Evolutionary conservation across 352 stramenopile genomes (phyloP).

Genomic region (Phytophthora tentaculata): DNA sequence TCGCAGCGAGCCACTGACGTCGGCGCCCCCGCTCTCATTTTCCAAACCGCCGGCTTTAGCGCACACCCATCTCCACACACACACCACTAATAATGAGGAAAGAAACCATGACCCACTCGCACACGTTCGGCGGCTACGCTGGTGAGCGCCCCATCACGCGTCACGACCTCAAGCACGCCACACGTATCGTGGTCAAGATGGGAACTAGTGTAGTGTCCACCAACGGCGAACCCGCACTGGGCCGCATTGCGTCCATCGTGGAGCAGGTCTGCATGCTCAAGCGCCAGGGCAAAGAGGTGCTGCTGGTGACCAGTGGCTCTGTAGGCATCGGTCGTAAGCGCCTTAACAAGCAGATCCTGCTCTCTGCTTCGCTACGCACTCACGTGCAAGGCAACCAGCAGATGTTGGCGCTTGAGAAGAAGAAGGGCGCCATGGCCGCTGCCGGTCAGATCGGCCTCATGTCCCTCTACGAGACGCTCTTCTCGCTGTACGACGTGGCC

Average conservation of each 20-base stretch:
- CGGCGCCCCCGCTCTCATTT: constrained; percentile 26
- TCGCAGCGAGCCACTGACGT: constrained; percentile 23
- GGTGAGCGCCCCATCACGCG: constrained; percentile 62
- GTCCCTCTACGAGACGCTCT: constrained; percentile 97
- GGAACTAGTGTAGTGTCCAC: constrained; percentile 96
- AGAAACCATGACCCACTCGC: constrained; percentile 59
- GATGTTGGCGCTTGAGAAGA: constrained; percentile 91
- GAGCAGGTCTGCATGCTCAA: constrained; percentile 96
- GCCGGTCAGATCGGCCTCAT: constrained; percentile 98
- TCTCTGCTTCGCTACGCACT: constrained; percentile 86
- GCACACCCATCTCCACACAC: constrained; percentile 9
- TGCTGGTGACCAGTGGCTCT: constrained; percentile 91
- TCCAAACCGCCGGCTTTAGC: constrained; percentile 19
- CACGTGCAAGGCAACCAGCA: constrained; percentile 90
- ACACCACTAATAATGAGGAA: constrained; percentile 43
- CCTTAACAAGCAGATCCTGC: constrained; percentile 94
- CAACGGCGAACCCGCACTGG: constrained; percentile 91
- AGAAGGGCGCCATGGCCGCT: constrained; percentile 88
- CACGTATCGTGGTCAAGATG: constrained; percentile 95
- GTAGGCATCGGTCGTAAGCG: constrained; percentile 94
- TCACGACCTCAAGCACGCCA: constrained; percentile 76
- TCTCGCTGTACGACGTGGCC: constrained; percentile 94
- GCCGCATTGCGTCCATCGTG: constrained; percentile 90
- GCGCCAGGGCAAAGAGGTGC: constrained; percentile 88
- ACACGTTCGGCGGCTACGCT: constrained; percentile 44